Conservation (phyloP, 169 alveolate genomes). For the Eimeria sp. region DNA sequence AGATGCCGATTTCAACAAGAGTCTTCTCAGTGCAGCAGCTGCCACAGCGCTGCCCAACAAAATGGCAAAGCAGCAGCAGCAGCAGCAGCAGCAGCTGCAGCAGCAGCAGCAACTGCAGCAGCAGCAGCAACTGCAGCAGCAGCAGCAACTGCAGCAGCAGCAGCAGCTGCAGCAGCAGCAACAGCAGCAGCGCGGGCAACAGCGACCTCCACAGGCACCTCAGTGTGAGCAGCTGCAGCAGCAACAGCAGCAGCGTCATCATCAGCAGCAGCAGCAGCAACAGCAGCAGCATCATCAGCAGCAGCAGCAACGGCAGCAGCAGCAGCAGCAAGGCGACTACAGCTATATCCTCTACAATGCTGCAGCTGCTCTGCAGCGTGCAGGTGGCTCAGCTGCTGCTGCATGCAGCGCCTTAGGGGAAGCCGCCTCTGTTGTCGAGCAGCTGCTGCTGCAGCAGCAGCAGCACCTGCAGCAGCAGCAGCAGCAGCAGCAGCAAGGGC, state of each 20-base stretch:
- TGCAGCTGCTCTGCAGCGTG: not conserved
- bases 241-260: conserved; percentile 32
- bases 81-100: too few species aligned
- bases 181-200: not conserved
- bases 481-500: conserved; percentile 4
- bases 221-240: not conserved
- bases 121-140: not conserved
- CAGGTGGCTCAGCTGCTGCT: not conserved
- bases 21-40: not conserved
- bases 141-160: not conserved
- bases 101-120: too few species aligned
- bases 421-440: not conserved
- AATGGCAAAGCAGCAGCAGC: not conserved
- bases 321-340: conserved; percentile 1
- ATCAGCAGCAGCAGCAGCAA: conserved; percentile 39
- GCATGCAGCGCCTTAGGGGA: not conserved
- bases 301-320: not conserved
- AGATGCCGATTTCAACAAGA: not conserved
- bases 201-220: too few species aligned
- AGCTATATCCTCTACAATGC: not conserved
- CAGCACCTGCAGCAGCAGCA: conserved; percentile 20
- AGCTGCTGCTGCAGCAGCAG: conserved; percentile 12
- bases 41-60: conserved; percentile 4
- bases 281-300: conserved; percentile 27
- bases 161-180: conserved; percentile 12